phyloP scores from a whole-genome alignment of 495 filamentous ascomycete genomes.

The Xylona heveae region DNA sequence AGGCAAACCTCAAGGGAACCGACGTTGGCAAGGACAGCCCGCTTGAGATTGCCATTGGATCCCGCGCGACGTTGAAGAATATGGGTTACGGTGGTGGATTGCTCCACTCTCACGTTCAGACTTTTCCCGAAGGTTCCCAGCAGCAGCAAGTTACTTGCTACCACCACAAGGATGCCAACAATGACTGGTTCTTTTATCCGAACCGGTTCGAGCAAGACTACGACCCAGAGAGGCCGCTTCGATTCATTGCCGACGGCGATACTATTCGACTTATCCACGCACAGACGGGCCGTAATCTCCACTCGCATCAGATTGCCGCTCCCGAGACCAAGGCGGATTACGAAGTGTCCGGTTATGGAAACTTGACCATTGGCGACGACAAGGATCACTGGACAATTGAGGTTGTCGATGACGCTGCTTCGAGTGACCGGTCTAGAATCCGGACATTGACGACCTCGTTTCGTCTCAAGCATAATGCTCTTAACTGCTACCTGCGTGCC shows the following conservation, averaged over 20 bases:
- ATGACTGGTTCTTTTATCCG: slow-evolving; percentile 98
- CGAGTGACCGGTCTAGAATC: slow-evolving; percentile 62
- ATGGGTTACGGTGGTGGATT: slow-evolving; percentile 98
- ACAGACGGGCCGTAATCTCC: slow-evolving; percentile 89
- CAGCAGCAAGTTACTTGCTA: slow-evolving; percentile 99
- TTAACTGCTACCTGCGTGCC: slow-evolving; percentile 87
- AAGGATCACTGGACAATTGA: slow-evolving; percentile 97
- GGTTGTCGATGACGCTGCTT: slow-evolving; percentile 74
- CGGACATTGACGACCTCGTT: slow-evolving; percentile 89
- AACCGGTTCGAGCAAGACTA: slow-evolving; percentile 59
- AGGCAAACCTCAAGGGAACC: slow-evolving; percentile 83
- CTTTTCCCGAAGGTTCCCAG: slow-evolving; percentile 78
- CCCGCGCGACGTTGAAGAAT: slow-evolving; percentile 85
- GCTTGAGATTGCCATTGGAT: slow-evolving; percentile 74
- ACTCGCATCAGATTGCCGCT: slow-evolving; percentile 76
- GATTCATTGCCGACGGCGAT: slow-evolving; percentile 59
- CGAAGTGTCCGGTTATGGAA: slow-evolving; percentile 92
- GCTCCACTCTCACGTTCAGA: slow-evolving; percentile 93
- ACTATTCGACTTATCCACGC: slow-evolving; percentile 77
- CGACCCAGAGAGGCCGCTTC: slow-evolving; percentile 40
- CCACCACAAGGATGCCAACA: slow-evolving; percentile 98
- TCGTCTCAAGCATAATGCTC: slow-evolving; percentile 58
- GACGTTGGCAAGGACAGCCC: slow-evolving; percentile 88
- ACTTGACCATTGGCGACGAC: slow-evolving; percentile 88
- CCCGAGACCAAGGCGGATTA: slow-evolving; percentile 74